Percentiles rank a stretch among this genome's conserved stretches.
Conservation (phyloP, 2,329 filamentous ascomycete species). For the Venturia effusa region DNA sequence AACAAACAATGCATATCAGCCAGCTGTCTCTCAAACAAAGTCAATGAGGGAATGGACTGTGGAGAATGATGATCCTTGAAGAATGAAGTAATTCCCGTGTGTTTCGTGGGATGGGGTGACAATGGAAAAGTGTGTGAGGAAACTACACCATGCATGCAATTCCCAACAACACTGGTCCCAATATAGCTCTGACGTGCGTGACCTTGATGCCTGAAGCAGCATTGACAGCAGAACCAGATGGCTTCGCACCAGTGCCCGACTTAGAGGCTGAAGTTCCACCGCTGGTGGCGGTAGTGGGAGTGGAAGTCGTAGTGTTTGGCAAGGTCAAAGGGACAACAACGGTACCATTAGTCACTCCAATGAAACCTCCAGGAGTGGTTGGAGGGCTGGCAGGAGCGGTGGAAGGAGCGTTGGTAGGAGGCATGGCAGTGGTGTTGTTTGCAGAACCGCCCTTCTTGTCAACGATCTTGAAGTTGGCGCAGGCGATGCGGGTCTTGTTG, state of each 20-base stretch:
- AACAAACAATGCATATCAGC: conserved; percentile 8
- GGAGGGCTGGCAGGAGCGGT: not conserved
- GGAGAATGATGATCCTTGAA: not conserved
- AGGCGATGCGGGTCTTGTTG: conserved; percentile 44
- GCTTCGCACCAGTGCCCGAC: not conserved
- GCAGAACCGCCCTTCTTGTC: conserved; percentile 11
- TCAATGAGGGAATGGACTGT: not conserved
- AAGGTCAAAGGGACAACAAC: not conserved
- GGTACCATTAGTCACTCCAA: not conserved
- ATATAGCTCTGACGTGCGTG: not conserved
- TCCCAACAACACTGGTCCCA: not conserved
- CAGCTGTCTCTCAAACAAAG: not conserved
- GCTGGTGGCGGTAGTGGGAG: not conserved
- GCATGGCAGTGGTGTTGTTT: not conserved
- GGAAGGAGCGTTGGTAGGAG: too few species aligned
- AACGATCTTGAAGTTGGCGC: conserved; percentile 39
- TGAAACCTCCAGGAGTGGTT: not conserved
- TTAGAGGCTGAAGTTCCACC: not conserved
- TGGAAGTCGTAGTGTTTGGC: not conserved
- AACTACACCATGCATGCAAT: conserved; percentile 2
- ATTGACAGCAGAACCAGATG: not conserved
- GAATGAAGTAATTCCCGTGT: not conserved
- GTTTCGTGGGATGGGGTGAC: not conserved
- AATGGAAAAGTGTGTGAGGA: not conserved
- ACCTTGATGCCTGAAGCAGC: not conserved